These are phyloP conservation scores for Quercus bicolor DNA, from an alignment of 306 rosid genomes.

Conservation along the genomic window DNA sequence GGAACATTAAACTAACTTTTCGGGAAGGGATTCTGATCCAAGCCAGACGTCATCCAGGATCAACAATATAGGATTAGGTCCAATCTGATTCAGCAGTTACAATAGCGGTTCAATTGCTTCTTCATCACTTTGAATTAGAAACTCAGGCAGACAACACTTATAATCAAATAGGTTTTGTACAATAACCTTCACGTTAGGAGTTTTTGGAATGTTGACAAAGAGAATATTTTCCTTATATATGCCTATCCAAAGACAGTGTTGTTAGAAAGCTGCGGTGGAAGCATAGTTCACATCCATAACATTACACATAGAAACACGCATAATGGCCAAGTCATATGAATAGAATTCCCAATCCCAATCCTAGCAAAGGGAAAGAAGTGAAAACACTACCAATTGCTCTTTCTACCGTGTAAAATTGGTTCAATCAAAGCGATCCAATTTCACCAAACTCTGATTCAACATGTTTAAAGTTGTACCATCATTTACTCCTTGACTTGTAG, in stretches of 20 bases:
- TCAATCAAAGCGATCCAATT: too few relatives aligned
- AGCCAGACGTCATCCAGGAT: too few relatives aligned
- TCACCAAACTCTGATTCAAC: too few relatives aligned
- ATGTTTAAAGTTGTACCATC: too few relatives aligned
- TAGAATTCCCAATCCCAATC: neutral
- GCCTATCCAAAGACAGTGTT: neutral
- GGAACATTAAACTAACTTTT: too few relatives aligned
- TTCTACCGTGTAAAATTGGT: too few relatives aligned
- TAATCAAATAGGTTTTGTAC: neutral
- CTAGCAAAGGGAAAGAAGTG: neutral
- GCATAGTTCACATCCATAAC: neutral
- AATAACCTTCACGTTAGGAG: conserved; percentile 12
- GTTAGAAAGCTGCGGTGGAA: neutral
- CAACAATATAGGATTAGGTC: too few relatives aligned
- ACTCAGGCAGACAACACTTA: fast-evolving
- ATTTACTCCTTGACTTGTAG: too few relatives aligned
- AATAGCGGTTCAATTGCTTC: fast-evolving
- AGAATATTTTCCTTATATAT: conserved; percentile 36
- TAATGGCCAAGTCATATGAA: neutral
- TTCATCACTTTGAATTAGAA: neutral
- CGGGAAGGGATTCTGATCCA: too few relatives aligned
- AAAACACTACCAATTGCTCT: neutral
- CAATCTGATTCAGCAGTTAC: too few relatives aligned
- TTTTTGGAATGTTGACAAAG: conserved; percentile 33
- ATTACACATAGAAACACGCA: neutral